phyloP scores from a whole-genome alignment of 1,284 basidiomycete genomes.

The Boletus mariae region DNA sequence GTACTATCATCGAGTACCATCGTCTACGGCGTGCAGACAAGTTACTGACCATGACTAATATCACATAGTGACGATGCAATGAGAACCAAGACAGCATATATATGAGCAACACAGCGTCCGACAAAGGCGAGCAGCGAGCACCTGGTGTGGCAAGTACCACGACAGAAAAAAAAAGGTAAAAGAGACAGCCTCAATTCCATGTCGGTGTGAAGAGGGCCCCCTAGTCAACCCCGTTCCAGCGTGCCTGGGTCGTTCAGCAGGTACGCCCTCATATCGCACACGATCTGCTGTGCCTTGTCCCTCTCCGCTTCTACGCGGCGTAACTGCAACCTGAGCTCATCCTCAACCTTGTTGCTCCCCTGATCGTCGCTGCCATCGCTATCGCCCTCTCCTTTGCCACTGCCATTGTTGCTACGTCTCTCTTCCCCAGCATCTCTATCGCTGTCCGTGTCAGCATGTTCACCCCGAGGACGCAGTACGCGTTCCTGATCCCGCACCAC shows the following conservation, averaged over 20 bases:
- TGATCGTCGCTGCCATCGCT: neutral
- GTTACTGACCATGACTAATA: neutral
- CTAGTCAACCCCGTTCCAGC: neutral
- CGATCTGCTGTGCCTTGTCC: conserved; percentile 17
- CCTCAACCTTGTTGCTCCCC: conserved; percentile 2
- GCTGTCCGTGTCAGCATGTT: neutral
- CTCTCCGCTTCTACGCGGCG: conserved; percentile 21
- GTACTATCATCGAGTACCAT: too few species aligned
- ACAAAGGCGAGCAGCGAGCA: neutral
- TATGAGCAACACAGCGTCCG: neutral
- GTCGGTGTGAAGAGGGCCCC: neutral
- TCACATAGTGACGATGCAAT: neutral
- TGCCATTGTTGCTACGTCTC: neutral
- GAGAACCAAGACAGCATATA: neutral
- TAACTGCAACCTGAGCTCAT: conserved; percentile 12
- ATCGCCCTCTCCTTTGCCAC: neutral
- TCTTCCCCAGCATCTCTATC: neutral
- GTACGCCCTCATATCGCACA: conserved; percentile 17
- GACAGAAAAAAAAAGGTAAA: neutral
- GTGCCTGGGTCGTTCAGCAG: conserved; percentile 15
- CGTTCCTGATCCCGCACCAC: neutral
- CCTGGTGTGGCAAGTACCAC: neutral
- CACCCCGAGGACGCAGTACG: neutral
- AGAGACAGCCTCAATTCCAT: neutral
- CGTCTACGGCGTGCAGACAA: neutral